Percentiles rank a stretch among this genome's conserved stretches.
Conservation (phyloP, 1,139 yeast genomes). For the Diutina rugosa region DNA sequence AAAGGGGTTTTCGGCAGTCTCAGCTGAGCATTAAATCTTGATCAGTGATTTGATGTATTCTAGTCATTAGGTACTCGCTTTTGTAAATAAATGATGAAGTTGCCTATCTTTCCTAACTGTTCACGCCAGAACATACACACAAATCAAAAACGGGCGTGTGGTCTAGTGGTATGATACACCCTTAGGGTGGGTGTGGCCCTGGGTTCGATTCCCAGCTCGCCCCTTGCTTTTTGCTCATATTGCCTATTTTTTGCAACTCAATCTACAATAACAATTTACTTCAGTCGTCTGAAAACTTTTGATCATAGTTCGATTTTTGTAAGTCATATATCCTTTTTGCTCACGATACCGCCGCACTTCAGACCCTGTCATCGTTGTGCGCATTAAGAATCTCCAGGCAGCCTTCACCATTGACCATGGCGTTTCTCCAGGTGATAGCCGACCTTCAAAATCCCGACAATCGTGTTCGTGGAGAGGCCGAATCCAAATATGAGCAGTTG, state of each 20-base stretch:
- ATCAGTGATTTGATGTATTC: too few relatives aligned
- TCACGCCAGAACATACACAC: too few relatives aligned
- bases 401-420: neutral
- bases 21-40: too few relatives aligned
- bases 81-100: too few relatives aligned
- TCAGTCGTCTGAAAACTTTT: too few relatives aligned
- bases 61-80: too few relatives aligned
- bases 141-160: neutral
- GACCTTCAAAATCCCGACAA: slow-evolving; percentile 19
- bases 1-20: too few relatives aligned
- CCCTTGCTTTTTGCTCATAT: neutral
- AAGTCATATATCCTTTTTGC: too few relatives aligned
- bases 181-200: neutral
- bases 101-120: too few relatives aligned
- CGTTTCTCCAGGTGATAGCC: neutral
- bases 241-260: neutral
- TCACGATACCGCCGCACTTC: neutral
- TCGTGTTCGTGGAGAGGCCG: slow-evolving; percentile 19
- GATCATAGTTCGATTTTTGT: neutral
- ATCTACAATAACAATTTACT: too few relatives aligned
- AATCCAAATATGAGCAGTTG: slow-evolving; percentile 17
- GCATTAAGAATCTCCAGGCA: neutral
- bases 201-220: neutral
- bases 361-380: neutral
- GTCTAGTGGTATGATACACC: neutral